Evolutionary conservation across 768 basidiomycete genomes (phyloP).

Genomic region (Astraeus odoratus): DNA sequence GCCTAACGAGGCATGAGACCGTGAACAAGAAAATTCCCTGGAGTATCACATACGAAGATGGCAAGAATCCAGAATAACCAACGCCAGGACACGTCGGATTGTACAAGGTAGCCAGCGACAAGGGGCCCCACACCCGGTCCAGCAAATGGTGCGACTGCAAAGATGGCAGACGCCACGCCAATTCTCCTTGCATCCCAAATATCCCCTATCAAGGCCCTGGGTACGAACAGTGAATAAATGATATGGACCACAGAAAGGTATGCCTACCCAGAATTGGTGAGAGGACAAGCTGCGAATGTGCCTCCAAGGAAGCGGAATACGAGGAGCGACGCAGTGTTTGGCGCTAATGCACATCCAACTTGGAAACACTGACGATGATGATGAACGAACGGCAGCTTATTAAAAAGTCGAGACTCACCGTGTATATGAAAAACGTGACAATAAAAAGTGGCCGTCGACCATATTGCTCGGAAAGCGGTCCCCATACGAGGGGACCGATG

Average conservation of each 20-base stretch:
- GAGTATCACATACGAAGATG: conserved; percentile 39
- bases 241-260: background rate
- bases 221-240: background rate
- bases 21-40: background rate
- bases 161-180: conserved; percentile 61
- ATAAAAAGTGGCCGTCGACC: conserved; percentile 58
- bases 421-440: conserved; percentile 48
- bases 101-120: conserved; percentile 38
- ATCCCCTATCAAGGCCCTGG: conserved; percentile 47
- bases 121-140: conserved; percentile 58
- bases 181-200: conserved; percentile 57
- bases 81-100: conserved; percentile 44
- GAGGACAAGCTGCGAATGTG: conserved; percentile 58
- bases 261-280: conserved; percentile 61
- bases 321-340: conserved; percentile 57
- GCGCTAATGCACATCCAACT: conserved; percentile 53
- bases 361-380: conserved; percentile 43
- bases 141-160: conserved; percentile 59
- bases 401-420: conserved; percentile 26
- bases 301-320: conserved; percentile 68
- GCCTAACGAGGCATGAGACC: conserved; percentile 28
- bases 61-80: conserved; percentile 64
- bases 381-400: background rate
- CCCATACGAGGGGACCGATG: conserved; percentile 57
- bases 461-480: conserved; percentile 45